A percentile compares a stretch with the other conserved stretches of the same genome.
Evolutionary conservation across 495 filamentous ascomycete species (phyloP).

Genomic region (Cryomyces antarcticus): DNA sequence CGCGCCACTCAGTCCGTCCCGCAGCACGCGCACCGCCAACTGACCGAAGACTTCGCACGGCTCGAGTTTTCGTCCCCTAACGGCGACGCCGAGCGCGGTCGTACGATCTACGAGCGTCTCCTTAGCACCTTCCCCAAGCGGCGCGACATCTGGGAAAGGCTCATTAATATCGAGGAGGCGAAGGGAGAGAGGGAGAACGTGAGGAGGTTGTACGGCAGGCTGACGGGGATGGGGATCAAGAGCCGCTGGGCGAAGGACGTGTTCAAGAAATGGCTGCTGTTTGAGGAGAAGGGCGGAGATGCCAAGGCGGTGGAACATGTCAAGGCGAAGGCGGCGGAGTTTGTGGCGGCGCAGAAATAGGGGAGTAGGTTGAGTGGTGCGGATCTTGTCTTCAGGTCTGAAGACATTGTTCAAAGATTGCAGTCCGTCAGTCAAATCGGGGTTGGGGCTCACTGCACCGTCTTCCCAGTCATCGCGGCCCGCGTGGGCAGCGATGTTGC

Average conservation of each 20-base stretch:
- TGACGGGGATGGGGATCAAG: slow-evolving; percentile 38
- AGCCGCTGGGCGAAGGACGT: slow-evolving; percentile 13
- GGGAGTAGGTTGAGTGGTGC: slow-evolving; percentile 1
- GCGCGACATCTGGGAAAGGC: slow-evolving; percentile 79
- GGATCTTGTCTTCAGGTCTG: too few species aligned
- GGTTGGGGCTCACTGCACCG: too few species aligned
- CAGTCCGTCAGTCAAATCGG: too few species aligned
- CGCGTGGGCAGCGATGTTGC: too few species aligned
- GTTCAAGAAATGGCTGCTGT: slow-evolving; percentile 20
- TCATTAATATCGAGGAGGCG: slow-evolving; percentile 60
- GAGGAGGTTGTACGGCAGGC: slow-evolving; percentile 63
- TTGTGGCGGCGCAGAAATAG: slow-evolving; percentile 7
- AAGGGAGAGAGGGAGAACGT: slow-evolving; percentile 43
- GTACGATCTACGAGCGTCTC: slow-evolving; percentile 83
- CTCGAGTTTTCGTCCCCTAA: slow-evolving; percentile 72
- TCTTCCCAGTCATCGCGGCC: too few species aligned
- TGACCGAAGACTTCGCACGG: slow-evolving; percentile 71
- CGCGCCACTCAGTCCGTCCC: slow-evolving; percentile 75
- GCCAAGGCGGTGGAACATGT: slow-evolving; percentile 13
- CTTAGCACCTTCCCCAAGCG: slow-evolving; percentile 70
- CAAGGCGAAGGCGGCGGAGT: slow-evolving; percentile 13
- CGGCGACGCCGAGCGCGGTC: slow-evolving; percentile 76
- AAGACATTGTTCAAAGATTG: too few species aligned
- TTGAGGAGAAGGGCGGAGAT: slow-evolving; percentile 17
- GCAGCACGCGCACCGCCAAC: slow-evolving; percentile 44